phyloP scores from a whole-genome alignment of 345 rosid genomes.

The Melaleuca alternifolia region DNA sequence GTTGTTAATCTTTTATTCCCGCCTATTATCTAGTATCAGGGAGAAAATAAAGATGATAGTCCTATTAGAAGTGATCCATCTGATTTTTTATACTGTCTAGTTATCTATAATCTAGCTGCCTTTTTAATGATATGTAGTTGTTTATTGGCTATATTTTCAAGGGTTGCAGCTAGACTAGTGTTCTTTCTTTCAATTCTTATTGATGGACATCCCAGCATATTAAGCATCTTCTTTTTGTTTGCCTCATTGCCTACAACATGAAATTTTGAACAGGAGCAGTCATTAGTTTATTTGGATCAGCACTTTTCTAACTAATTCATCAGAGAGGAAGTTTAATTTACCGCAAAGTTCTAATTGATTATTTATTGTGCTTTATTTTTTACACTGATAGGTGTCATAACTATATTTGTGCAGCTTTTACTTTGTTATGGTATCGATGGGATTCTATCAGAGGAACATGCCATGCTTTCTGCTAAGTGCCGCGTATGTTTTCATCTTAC shows the following conservation, averaged over 20 bases:
- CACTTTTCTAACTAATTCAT: background rate
- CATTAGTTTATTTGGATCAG: background rate
- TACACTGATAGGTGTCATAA: background rate
- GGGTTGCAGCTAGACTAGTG: background rate
- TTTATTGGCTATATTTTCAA: background rate
- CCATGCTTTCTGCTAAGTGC: constrained; percentile 89
- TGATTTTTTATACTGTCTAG: background rate
- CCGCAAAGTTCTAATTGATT: background rate
- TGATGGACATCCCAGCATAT: background rate
- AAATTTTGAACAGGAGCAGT: background rate
- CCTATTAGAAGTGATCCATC: background rate
- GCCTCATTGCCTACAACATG: background rate
- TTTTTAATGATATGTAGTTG: background rate
- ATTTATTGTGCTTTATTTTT: background rate
- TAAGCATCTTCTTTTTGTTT: background rate
- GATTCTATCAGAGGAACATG: constrained; percentile 70
- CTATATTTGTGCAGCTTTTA: constrained; percentile 45
- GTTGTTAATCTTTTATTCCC: background rate
- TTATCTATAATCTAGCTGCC: background rate
- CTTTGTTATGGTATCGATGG: constrained; percentile 47
- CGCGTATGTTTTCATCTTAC: constrained; percentile 30
- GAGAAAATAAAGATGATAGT: background rate
- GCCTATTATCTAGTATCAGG: background rate
- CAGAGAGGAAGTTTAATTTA: background rate
- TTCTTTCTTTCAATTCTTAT: background rate